Evolutionary conservation across 2,329 filamentous ascomycete species (phyloP).

Genomic region (Calonectria pteridis): DNA sequence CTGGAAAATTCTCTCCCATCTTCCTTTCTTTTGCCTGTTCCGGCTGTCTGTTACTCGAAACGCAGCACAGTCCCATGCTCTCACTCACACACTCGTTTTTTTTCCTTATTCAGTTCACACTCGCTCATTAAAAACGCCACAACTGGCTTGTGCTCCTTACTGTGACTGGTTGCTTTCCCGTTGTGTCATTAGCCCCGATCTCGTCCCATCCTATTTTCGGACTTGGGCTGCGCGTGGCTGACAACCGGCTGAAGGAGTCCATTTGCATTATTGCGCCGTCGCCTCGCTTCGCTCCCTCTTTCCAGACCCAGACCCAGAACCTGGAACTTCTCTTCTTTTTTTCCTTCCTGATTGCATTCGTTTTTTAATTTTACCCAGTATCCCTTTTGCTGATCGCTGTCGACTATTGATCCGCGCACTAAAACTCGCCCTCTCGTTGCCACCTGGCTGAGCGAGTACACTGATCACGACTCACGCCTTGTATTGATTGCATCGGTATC

Average conservation of each 20-base stretch:
- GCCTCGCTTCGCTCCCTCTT: background rate
- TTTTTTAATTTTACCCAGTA: background rate
- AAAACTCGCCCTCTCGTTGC: background rate
- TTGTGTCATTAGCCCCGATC: background rate
- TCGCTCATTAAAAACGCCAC: conserved; percentile 9
- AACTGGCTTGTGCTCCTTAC: conserved; percentile 15
- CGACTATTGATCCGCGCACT: background rate
- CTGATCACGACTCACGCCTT: background rate
- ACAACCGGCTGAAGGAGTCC: conserved; percentile 5
- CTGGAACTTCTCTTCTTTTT: background rate
- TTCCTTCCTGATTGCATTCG: background rate
- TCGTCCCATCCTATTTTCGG: conserved; percentile 12
- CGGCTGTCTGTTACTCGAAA: background rate
- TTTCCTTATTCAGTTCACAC: background rate
- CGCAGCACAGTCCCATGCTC: background rate
- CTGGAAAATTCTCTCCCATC: background rate
- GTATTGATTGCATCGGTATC: background rate
- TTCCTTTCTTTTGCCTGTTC: background rate
- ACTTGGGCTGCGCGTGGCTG: conserved; percentile 12
- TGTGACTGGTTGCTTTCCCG: background rate
- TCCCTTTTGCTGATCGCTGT: background rate
- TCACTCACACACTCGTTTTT: background rate
- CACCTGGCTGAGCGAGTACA: background rate
- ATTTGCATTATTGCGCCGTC: background rate
- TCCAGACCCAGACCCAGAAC: background rate